A percentile compares a stretch with the other conserved stretches of the same genome.
These are phyloP conservation scores for Penicillium antarcticum DNA, from an alignment of 495 filamentous ascomycete species.

Conservation along the genomic window DNA sequence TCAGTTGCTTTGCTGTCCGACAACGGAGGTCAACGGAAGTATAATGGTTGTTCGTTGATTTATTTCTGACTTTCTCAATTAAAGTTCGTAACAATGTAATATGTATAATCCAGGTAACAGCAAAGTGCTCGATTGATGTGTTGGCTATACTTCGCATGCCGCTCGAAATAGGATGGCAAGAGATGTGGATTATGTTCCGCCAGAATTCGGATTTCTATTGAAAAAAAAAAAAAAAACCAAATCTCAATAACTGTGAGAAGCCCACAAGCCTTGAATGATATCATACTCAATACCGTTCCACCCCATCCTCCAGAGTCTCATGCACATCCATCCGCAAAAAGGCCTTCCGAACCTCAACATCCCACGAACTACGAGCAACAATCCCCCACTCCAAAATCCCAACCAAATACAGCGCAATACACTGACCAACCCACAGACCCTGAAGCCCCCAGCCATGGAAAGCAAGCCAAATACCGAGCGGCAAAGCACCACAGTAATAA, in stretches of 20 bases:
- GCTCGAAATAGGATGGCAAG: too few species aligned
- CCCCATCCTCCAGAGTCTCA: slow-evolving; percentile 43
- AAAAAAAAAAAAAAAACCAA: too few species aligned
- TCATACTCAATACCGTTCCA: not conserved
- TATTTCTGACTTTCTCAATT: too few species aligned
- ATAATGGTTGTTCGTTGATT: not conserved
- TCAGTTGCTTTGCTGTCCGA: not conserved
- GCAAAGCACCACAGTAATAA: slow-evolving; percentile 84
- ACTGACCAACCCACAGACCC: slow-evolving; percentile 87
- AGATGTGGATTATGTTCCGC: not conserved
- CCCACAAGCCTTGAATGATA: not conserved
- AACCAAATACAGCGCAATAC: slow-evolving; percentile 82
- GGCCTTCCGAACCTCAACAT: slow-evolving; percentile 70
- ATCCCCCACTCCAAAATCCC: slow-evolving; percentile 78
- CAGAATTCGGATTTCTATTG: too few species aligned
- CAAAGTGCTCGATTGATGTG: too few species aligned
- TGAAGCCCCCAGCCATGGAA: slow-evolving; percentile 86
- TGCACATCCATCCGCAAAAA: slow-evolving; percentile 71
- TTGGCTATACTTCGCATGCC: too few species aligned
- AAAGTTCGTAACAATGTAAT: not conserved
- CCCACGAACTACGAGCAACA: slow-evolving; percentile 76
- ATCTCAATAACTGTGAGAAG: too few species aligned
- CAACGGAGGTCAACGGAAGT: slow-evolving; percentile 1
- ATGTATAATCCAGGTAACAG: too few species aligned
- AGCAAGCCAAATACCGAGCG: slow-evolving; percentile 80